These are phyloP conservation scores for Hypoxylon lienhwacheense DNA, from an alignment of 495 filamentous ascomycete genomes.

Conservation along the genomic window DNA sequence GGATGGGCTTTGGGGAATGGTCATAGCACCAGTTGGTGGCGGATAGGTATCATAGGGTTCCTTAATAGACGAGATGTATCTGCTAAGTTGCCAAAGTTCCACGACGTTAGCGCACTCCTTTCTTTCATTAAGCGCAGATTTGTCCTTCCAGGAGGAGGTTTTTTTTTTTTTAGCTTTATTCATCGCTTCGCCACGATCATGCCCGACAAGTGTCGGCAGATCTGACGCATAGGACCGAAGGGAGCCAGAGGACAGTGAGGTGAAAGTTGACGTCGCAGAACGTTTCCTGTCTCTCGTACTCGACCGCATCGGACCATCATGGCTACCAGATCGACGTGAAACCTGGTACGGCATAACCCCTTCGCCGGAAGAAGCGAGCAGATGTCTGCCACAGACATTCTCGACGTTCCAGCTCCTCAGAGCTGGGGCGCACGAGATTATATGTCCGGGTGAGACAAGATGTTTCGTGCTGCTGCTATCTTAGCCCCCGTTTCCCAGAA, in stretches of 20 bases:
- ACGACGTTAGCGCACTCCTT: conserved; percentile 26
- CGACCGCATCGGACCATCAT: conserved; percentile 30
- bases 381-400: conserved; percentile 29
- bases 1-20: conserved; percentile 10
- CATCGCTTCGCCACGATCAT: conserved; percentile 31
- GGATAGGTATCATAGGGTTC: conserved; percentile 13
- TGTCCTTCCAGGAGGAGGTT: conserved; percentile 14
- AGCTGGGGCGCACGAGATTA: conserved; percentile 24
- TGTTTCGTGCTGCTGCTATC: conserved; percentile 22
- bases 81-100: conserved; percentile 33
- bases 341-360: conserved; percentile 31
- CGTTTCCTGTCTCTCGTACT: conserved; percentile 35
- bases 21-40: conserved; percentile 1
- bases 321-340: conserved; percentile 32
- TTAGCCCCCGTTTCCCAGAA: conserved; percentile 9
- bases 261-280: conserved; percentile 13
- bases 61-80: conserved; percentile 25
- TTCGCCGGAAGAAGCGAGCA: conserved; percentile 38
- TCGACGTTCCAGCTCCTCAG: conserved; percentile 25
- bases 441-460: conserved; percentile 37
- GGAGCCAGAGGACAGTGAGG: conserved; percentile 12
- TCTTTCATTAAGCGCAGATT: conserved; percentile 31
- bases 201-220: conserved; percentile 18
- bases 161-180: conserved; percentile 39
- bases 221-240: conserved; percentile 14